phyloP scores from a whole-genome alignment of 805 yeast genomes.

The Saccharomycopsis lassenensis region DNA sequence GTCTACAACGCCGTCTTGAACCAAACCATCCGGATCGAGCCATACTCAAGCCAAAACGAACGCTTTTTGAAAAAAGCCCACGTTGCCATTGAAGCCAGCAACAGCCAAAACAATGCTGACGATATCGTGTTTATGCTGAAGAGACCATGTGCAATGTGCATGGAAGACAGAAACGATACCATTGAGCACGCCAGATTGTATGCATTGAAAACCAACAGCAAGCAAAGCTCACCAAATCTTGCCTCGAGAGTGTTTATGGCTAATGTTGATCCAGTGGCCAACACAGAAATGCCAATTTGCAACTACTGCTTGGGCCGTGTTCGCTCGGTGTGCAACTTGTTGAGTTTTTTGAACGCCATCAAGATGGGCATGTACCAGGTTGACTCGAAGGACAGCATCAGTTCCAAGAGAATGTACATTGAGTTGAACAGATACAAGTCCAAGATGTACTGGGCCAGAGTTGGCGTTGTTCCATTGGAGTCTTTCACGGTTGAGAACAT shows the following conservation, averaged over 20 bases:
- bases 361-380: constrained; percentile 24
- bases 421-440: constrained; percentile 52
- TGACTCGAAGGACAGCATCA: constrained; percentile 37
- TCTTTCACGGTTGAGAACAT: constrained; percentile 1
- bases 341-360: constrained; percentile 25
- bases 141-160: constrained; percentile 70
- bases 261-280: constrained; percentile 23
- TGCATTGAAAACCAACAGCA: constrained; percentile 38
- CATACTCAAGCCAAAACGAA: constrained; percentile 73
- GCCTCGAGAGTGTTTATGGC: constrained; percentile 9
- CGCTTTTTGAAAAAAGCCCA: constrained; percentile 16
- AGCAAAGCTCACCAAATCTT: constrained; percentile 13
- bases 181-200: constrained; percentile 70
- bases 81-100: neutral
- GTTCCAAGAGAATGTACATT: constrained; percentile 45
- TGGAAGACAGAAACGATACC: constrained; percentile 58
- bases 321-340: constrained; percentile 71
- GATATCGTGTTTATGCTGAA: constrained; percentile 1
- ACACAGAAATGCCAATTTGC: constrained; percentile 54
- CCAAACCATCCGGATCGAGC: constrained; percentile 72
- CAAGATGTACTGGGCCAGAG: constrained; percentile 69
- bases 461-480: constrained; percentile 63
- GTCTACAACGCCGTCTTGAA: constrained; percentile 62
- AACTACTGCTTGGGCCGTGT: constrained; percentile 68
- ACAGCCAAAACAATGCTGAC: constrained; percentile 7